Base-by-base conservation (phyloP, 306 rosid genomes). In the Malus sylvestris region DNA sequence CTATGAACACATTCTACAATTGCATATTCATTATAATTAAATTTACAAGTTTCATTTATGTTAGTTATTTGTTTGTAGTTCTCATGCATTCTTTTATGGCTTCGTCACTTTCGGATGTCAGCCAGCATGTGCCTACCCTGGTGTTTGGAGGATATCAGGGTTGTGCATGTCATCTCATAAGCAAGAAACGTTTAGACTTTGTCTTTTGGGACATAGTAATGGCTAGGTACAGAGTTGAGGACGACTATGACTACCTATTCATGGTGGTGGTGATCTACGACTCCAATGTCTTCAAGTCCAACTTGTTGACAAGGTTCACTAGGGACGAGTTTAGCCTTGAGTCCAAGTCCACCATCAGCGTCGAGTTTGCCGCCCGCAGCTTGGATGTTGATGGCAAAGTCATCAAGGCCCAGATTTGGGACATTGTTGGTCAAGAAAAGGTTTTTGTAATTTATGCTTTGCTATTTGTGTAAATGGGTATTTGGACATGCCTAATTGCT, bases 321-420 rank as follows among this genome's bases (percentile, higher is more conserved):
- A 67, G 85, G 70, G 84, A 87, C 78, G 86, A 87, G 83, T 87
- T 87, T 78, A 87, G 90, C 79, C 84, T 87, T 46, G 86, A 87
- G 80, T 81, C 90, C 30, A 87, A 87, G 83, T 84, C 90, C 77
- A 87, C 90, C 45, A 87, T 87, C 64, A 88, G 88, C 14, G 90
- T 87, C 27, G 88, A 87, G 84, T 84, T 87, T 70, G 88, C 90
- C 38, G 84, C 90, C 16, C 86, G 90, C 38, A 87, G 88, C 84
- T 84, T 87, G 81, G 78, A 61, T 67, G 84, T 87, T 59, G 90
- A 87, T 61, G 45, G 44, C 64, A 87, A 84, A 60, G 86, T 84
- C 73, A 82, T 87, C 74, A 84, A 87, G 86, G 90, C 90, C 58
- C 88, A 87, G 86, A 84, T 87, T 81, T 87, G 90, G 86, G 88